Percentiles rank a stretch among this genome's conserved stretches.
phyloP scores from a whole-genome alignment of 23 red algal genomes.

The Pyropia yezoensis region DNA sequence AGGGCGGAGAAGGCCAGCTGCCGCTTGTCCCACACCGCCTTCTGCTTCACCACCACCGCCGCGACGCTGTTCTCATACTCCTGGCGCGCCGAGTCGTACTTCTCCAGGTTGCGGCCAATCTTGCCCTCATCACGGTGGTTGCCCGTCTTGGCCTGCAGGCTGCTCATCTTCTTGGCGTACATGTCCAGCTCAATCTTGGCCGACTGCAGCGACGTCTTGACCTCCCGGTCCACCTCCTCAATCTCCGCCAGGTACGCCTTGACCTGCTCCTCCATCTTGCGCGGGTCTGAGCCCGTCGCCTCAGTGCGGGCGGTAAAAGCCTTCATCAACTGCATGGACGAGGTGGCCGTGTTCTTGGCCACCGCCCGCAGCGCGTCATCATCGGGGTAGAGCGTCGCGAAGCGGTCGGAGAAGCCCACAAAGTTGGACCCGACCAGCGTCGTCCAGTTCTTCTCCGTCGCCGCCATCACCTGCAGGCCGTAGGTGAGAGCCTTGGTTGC shows the following conservation, averaged over 20 bases:
- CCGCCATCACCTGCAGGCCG: too few relatives aligned
- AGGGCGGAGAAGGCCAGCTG: constrained; percentile 40
- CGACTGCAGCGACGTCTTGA: constrained; percentile 16
- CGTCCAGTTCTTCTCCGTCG: too few relatives aligned
- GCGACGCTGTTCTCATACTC: constrained; percentile 37
- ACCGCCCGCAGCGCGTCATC: constrained; percentile 36
- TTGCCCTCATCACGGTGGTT: constrained; percentile 26
- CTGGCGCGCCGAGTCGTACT: constrained; percentile 38
- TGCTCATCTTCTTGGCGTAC: constrained; percentile 56
- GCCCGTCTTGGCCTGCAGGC: constrained; percentile 39
- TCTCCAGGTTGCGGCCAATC: constrained; percentile 59
- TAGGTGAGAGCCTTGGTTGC: too few relatives aligned
- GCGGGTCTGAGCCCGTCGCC: constrained; percentile 30
- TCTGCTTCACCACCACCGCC: constrained; percentile 43
- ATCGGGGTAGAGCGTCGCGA: constrained; percentile 53
- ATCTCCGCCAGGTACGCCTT: constrained; percentile 51
- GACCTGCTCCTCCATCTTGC: constrained; percentile 28
- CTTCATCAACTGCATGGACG: constrained; percentile 41
- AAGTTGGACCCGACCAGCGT: too few relatives aligned
- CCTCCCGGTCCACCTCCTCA: constrained; percentile 12
- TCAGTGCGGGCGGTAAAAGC: constrained; percentile 56
- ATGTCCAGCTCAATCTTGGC: constrained; percentile 38
- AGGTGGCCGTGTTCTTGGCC: constrained; percentile 28
- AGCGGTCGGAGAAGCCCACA: constrained; percentile 27
- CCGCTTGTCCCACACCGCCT: constrained; percentile 50